phyloP scores from a whole-genome alignment of 768 basidiomycete species.

The Udeniomyces megalosporus region DNA sequence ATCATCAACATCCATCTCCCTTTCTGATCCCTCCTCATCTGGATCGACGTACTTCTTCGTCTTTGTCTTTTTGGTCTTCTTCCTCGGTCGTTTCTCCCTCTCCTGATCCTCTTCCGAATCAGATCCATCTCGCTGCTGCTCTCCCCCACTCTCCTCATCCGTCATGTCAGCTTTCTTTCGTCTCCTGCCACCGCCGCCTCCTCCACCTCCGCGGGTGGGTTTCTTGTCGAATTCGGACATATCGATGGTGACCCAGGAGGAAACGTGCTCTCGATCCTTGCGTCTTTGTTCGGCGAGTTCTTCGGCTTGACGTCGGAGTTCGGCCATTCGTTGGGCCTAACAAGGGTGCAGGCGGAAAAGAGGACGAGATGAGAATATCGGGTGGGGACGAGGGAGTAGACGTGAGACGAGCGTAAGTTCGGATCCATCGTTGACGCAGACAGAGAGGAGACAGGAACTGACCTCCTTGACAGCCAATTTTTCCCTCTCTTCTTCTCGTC shows the following conservation, averaged over 20 bases:
- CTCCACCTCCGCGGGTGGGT: slow-evolving; percentile 35
- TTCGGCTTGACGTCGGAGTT: slow-evolving; percentile 52
- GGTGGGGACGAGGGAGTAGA: not conserved
- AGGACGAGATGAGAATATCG: not conserved
- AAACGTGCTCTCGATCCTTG: slow-evolving; percentile 31
- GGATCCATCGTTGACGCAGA: too few species aligned
- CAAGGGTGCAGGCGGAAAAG: slow-evolving; percentile 4
- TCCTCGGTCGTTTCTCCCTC: slow-evolving; percentile 11
- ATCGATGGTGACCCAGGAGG: slow-evolving; percentile 22
- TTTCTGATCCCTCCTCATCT: slow-evolving; percentile 3
- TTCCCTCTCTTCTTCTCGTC: slow-evolving; percentile 63
- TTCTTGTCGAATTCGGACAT: slow-evolving; percentile 51
- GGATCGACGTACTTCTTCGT: slow-evolving; percentile 12
- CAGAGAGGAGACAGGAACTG: slow-evolving; percentile 17
- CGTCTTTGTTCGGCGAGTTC: slow-evolving; percentile 65
- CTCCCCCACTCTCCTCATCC: not conserved
- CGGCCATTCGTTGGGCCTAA: slow-evolving; percentile 21
- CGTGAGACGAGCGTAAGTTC: too few species aligned
- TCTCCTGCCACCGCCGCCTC: not conserved
- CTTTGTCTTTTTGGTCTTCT: slow-evolving; percentile 23
- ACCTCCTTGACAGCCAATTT: slow-evolving; percentile 51
- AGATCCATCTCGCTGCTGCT: slow-evolving; percentile 39
- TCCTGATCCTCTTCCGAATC: not conserved
- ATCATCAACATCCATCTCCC: slow-evolving; percentile 2
- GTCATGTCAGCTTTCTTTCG: slow-evolving; percentile 44